A percentile compares a stretch with the other conserved stretches of the same genome.
phyloP scores from a whole-genome alignment of 2,329 filamentous ascomycete genomes.

The Cytospora schulzeri region DNA sequence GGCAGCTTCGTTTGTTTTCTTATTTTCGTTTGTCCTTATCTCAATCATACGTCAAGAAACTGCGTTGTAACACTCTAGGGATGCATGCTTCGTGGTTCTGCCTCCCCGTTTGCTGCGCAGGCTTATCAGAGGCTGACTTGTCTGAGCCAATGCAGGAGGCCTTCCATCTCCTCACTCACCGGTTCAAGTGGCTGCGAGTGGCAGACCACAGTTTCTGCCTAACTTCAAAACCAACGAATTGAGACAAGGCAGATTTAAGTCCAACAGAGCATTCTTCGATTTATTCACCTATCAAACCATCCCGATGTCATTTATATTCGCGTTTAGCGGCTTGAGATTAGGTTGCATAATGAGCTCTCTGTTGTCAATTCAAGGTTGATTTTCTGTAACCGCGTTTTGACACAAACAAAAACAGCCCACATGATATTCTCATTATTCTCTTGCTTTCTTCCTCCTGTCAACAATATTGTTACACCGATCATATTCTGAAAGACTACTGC shows the following conservation, averaged over 20 bases:
- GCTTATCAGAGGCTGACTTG: slow-evolving; percentile 27
- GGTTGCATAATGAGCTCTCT: not conserved
- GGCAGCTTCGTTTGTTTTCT: not conserved
- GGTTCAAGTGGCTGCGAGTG: not conserved
- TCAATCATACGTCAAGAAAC: not conserved
- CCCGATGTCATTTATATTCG: not conserved
- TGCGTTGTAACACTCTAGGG: not conserved
- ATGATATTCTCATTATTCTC: not conserved
- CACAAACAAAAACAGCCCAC: not conserved
- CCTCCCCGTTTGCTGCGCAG: not conserved
- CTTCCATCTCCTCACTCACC: slow-evolving; percentile 8
- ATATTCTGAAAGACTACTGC: no score
- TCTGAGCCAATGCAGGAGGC: slow-evolving; percentile 28
- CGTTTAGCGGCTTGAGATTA: not conserved
- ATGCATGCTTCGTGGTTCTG: not conserved
- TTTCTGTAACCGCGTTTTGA: not conserved
- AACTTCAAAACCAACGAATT: not conserved
- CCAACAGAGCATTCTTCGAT: not conserved
- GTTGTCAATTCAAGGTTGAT: not conserved
- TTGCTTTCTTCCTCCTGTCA: not conserved
- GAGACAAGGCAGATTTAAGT: not conserved
- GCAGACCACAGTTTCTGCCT: not conserved
- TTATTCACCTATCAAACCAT: not conserved
- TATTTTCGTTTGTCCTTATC: not conserved
- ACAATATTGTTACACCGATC: no score